Evolutionary conservation across 768 basidiomycete species (phyloP), one percentile per base, ranked within the genome.

Genomic region (Sarcodon sp.): DNA sequence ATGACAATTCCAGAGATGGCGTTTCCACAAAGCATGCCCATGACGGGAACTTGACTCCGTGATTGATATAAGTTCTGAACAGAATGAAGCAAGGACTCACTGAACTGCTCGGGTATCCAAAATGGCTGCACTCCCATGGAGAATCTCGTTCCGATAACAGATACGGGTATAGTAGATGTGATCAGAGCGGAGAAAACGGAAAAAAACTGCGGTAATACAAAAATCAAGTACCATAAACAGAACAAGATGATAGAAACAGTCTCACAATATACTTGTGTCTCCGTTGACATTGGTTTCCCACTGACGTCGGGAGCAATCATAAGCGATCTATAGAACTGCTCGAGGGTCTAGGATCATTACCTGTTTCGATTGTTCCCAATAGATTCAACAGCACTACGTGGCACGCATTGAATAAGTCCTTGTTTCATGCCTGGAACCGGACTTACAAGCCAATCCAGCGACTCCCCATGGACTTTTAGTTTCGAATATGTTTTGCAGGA

Each of bases 21-120:
- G 47, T 75, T 78, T 1, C 88, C 88, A 36, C 87, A 83, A 2
- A 91, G 68, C 90, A 91, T 92, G 6, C 90, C 87, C 7, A 88
- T 72, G 46, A 89, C 76, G 5, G 85, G 87, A 46, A 90, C 87
- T 88, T 51, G 35, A 11, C 15, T 27, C 7, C 10, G 15, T 36
- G 36, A 31, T 36, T 43, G 33, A 51, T 32, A 43, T 37, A n/a
- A 46, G 41, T 18, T 31, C 36, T 16, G 12, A 10, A 16, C 51
- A 34, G 41, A n/a, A 35, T 34, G 32, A 21, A 13, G 16, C 13
- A 18, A 35, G 7, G 13, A 52, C 79, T 37, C 51, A 86, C 87
- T 81, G 55, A 80, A 91, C 58, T 88, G 83, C 35, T 79, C 77
- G 0, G 90, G 87, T 21, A 68, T 74, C 90, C 91, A 92, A 61